A percentile compares a stretch with the other conserved stretches of the same genome.
phyloP scores from a whole-genome alignment of 2,329 filamentous ascomycete species.

The Ramularia endophylla region DNA sequence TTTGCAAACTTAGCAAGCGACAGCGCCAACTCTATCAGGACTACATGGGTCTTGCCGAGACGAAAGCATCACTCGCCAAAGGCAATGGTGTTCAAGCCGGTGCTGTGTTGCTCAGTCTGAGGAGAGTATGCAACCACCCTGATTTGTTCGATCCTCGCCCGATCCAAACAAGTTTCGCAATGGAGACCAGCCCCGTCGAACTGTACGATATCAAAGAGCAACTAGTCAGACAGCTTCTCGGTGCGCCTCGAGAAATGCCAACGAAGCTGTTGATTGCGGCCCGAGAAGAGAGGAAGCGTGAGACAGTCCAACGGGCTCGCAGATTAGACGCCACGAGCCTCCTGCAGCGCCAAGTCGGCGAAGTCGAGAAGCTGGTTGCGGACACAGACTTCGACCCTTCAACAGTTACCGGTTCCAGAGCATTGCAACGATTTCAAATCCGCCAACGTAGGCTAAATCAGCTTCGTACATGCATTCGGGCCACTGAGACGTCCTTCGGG shows the following conservation, averaged over 20 bases:
- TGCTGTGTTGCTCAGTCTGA: slow-evolving; percentile 94
- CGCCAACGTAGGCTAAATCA: slow-evolving; percentile 22
- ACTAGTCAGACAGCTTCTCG: slow-evolving; percentile 54
- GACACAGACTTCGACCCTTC: slow-evolving; percentile 19
- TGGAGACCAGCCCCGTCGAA: slow-evolving; percentile 64
- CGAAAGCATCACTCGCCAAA: slow-evolving; percentile 78
- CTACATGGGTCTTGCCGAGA: slow-evolving; percentile 86
- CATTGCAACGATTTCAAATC: slow-evolving; percentile 21
- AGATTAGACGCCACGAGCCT: slow-evolving; percentile 18
- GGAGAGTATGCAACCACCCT: slow-evolving; percentile 97
- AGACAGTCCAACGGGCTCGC: slow-evolving; percentile 15
- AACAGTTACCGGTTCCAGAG: slow-evolving; percentile 21
- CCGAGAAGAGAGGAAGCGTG: slow-evolving; percentile 16
- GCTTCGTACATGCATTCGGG: slow-evolving; percentile 24
- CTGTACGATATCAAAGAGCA: slow-evolving; percentile 69
- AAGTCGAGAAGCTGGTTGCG: slow-evolving; percentile 15
- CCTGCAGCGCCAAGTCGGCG: slow-evolving; percentile 17
- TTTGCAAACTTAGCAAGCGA: slow-evolving; percentile 89
- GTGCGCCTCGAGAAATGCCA: slow-evolving; percentile 12
- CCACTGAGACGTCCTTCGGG: slow-evolving; percentile 17
- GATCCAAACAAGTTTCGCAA: slow-evolving; percentile 94
- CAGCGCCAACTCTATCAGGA: slow-evolving; percentile 95
- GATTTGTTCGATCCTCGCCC: slow-evolving; percentile 94
- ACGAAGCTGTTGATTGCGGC: slow-evolving; percentile 13
- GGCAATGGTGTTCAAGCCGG: slow-evolving; percentile 98